Evolutionary conservation across 305 asterid species (phyloP).

Genomic region (Rubia occidens): DNA sequence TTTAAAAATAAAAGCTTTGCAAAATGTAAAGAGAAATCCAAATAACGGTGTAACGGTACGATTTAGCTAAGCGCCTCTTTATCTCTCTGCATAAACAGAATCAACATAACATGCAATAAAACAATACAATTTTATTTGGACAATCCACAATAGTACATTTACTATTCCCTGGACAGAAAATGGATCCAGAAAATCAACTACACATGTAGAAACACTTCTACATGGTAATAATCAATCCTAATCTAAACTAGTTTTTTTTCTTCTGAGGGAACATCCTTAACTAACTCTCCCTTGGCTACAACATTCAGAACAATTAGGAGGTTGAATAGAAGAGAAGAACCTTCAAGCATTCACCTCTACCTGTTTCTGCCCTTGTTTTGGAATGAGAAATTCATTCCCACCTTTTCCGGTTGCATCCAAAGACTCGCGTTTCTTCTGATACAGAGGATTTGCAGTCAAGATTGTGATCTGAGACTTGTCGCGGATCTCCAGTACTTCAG

Average conservation of each 20-base stretch:
- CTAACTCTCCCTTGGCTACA: neutral
- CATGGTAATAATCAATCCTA: too few relatives aligned
- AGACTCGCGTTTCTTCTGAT: constrained; percentile 28
- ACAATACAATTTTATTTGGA: too few relatives aligned
- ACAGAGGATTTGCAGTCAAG: constrained; percentile 69
- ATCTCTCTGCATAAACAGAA: too few relatives aligned
- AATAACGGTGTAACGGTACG: too few relatives aligned
- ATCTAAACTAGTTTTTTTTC: too few relatives aligned
- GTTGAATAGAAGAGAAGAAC: neutral
- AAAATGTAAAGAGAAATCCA: too few relatives aligned
- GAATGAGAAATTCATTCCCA: constrained; percentile 37
- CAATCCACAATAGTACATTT: too few relatives aligned
- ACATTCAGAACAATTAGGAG: neutral
- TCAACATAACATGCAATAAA: too few relatives aligned
- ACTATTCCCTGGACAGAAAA: neutral
- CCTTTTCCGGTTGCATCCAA: constrained; percentile 19
- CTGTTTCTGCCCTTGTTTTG: constrained; percentile 39
- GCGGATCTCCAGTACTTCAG: constrained; percentile 81
- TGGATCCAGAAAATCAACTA: neutral
- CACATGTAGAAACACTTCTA: neutral
- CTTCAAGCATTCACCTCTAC: constrained; percentile 61
- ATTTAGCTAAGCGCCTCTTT: too few relatives aligned
- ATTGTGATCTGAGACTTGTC: constrained; percentile 47
- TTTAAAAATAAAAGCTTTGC: too few relatives aligned
- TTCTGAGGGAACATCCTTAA: neutral